Conservation (phyloP, 202 grass and related monocot species). For the Dendrocalamus latiflorus region DNA sequence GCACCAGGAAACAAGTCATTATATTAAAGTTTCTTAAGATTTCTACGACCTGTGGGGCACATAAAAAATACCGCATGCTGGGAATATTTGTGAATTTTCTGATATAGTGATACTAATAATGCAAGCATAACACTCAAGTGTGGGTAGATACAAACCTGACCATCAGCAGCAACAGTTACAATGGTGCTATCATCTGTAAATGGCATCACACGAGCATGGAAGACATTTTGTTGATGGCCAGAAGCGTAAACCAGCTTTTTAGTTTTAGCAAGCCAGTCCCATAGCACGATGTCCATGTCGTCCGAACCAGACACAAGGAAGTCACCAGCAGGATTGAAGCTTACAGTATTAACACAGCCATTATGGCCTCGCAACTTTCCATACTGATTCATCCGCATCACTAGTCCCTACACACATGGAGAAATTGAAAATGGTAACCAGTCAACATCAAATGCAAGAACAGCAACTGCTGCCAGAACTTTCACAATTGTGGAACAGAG, state of each 20-base stretch:
- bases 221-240: constrained; percentile 68
- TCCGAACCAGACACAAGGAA: constrained; percentile 82
- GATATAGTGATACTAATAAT: not conserved
- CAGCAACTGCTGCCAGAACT: not conserved
- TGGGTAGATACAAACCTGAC: constrained; percentile 54
- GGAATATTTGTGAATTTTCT: not conserved
- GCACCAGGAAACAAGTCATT: constrained; percentile 8
- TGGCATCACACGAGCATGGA: constrained; percentile 73
- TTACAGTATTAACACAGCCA: constrained; percentile 72
- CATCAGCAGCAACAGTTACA: constrained; percentile 64
- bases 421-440: constrained; percentile 5
- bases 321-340: constrained; percentile 65
- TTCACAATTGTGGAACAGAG: not conserved
- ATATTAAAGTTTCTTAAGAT: not conserved
- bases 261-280: constrained; percentile 68
- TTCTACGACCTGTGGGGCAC: not conserved
- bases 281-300: constrained; percentile 67
- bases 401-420: constrained; percentile 42
- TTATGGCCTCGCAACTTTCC: constrained; percentile 60
- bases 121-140: not conserved
- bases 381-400: constrained; percentile 56
- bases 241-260: constrained; percentile 64
- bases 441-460: not conserved
- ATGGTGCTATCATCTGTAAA: constrained; percentile 64
- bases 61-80: not conserved